These are phyloP conservation scores for Aspergillus floridensis DNA, from an alignment of 2,329 filamentous ascomycete species.

Conservation along the genomic window DNA sequence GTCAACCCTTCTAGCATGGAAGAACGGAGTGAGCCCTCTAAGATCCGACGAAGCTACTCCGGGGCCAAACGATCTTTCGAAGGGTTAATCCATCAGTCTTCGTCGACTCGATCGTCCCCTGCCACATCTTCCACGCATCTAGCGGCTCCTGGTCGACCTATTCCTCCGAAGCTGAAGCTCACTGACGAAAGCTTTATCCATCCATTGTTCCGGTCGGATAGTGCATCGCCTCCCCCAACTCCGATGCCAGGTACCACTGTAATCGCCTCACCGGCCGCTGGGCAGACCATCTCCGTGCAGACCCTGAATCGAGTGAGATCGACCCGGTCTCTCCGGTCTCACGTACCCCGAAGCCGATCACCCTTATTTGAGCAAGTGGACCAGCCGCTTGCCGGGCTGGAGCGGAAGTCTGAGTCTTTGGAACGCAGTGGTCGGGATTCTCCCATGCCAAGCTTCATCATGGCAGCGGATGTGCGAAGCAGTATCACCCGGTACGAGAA, in stretches of 20 bases:
- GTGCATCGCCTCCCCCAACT: constrained; percentile 52
- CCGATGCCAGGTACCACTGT: constrained; percentile 55
- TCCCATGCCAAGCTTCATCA: constrained; percentile 14
- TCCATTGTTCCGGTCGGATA: constrained; percentile 56
- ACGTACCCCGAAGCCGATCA: constrained; percentile 19
- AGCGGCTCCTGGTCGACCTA: constrained; percentile 16
- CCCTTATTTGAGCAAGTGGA: constrained; percentile 19
- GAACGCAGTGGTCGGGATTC: constrained; percentile 6
- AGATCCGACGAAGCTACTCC: constrained; percentile 16
- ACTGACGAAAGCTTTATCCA: constrained; percentile 55
- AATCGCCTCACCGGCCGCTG: constrained; percentile 54
- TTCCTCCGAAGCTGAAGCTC: constrained; percentile 19
- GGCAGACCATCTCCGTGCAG: constrained; percentile 48
- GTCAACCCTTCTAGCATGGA: constrained; percentile 12
- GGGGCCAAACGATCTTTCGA: constrained; percentile 27
- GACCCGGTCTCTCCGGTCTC: constrained; percentile 31
- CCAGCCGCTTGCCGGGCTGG: constrained; percentile 6
- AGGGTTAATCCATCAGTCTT: constrained; percentile 21
- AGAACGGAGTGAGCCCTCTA: neutral
- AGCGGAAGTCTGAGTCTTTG: constrained; percentile 9
- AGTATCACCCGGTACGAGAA: constrained; percentile 25
- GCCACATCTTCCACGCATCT: constrained; percentile 20
- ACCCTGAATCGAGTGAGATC: constrained; percentile 39
- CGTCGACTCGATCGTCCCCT: constrained; percentile 18
- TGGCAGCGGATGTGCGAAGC: constrained; percentile 24